Evolutionary conservation across 352 stramenopile species (phyloP), one percentile per base, ranked within the genome.

Genomic region (Globisporangium sylvaticum): DNA sequence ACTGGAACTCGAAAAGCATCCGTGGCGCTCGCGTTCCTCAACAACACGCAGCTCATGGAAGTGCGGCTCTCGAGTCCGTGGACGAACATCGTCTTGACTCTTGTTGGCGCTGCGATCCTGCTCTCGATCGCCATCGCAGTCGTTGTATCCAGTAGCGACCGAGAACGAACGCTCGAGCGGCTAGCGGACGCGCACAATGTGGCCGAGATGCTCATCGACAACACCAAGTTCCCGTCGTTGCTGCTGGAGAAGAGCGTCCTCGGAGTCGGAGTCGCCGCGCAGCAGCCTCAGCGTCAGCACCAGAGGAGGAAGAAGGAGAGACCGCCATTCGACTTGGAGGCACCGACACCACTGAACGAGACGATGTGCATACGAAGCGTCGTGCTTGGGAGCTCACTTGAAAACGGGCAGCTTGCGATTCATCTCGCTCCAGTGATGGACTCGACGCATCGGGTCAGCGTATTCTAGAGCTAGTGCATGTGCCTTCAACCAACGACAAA

Each of bases 31-130:
- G 14, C 22, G 1, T 72, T 72, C 50, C 42, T 66, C 9, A 32
- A 34, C 29, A 72, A 72, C 56, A n/a, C n/a, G 0, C 66, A 68
- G 22, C n/a, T 29, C 15, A 31, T 68, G 25, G 60, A 63, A 15
- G 58, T 63, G 37, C 34, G 58, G 5, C 37, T 63, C n/a, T 54
- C 65, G 3, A 59, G 46, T 48, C 65, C 65, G 29, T 27, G 39
- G n/a, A 18, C 31, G 27, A 71, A 67, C 53, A 52, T 58, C 20
- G 39, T 39, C 12, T 29, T 66, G 24, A 66, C 65, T 3, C 29
- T 66, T 9, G n/a, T 27, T 3, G 65, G 65, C 8, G 65, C 58
- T 8, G 27, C 27, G 10, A 12, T 68, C 1, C 60, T 71, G 7
- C 14, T 67, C 1, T 6, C 14, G 59, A 37, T 65, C 29, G 20